Conservation (phyloP, 352 stramenopile genomes). For the Phytophthora agathidicida region DNA sequence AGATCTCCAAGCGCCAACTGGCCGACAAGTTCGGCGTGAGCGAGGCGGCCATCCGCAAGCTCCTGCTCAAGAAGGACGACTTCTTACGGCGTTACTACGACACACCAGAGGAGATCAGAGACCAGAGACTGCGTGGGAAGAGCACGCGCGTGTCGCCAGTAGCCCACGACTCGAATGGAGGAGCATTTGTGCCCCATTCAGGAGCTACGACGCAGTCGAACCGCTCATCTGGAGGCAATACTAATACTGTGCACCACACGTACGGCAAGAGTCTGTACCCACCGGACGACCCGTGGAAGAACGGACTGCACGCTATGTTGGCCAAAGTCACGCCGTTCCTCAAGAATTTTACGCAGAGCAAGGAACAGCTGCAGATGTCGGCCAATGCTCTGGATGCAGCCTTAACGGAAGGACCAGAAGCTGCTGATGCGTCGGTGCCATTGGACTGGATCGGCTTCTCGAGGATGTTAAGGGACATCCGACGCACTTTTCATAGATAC, state of each 20-base stretch:
- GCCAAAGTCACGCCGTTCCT: constrained; percentile 68
- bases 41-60: constrained; percentile 80
- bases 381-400: constrained; percentile 19
- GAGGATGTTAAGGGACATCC: constrained; percentile 75
- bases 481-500: constrained; percentile 88
- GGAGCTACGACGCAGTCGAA: not conserved
- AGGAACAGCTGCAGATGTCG: constrained; percentile 12
- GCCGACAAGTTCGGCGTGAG: constrained; percentile 81
- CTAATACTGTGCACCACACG: not conserved
- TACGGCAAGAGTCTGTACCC: constrained; percentile 61
- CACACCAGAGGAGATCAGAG: constrained; percentile 75
- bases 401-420: not conserved
- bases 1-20: constrained; percentile 80
- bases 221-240: not conserved
- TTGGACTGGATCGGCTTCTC: constrained; percentile 77
- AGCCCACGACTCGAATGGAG: constrained; percentile 2
- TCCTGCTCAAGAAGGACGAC: constrained; percentile 84
- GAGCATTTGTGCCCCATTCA: constrained; percentile 1
- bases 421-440: constrained; percentile 6
- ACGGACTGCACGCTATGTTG: constrained; percentile 53
- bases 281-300: constrained; percentile 72
- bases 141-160: constrained; percentile 31
- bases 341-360: constrained; percentile 57
- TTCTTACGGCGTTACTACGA: constrained; percentile 84
- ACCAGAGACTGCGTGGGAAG: constrained; percentile 73